phyloP scores from a whole-genome alignment of 176 grass and related monocot species.

The Panicum miliaceum region DNA sequence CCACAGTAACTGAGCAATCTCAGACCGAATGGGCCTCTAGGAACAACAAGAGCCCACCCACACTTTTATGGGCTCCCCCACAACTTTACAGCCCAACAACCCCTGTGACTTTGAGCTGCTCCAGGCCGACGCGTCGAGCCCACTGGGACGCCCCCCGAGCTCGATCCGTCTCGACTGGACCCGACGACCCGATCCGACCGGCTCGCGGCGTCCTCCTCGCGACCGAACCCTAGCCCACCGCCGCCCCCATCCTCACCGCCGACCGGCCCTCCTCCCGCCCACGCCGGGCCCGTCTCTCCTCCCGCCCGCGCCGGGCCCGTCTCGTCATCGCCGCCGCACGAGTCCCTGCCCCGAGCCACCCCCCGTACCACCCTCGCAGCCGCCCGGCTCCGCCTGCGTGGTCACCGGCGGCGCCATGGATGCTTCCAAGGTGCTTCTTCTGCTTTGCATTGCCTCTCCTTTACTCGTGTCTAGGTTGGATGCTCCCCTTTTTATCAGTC shows the following conservation, averaged over 20 bases:
- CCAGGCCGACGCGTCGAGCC: too few relatives aligned
- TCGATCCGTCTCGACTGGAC: neutral
- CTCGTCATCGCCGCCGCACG: neutral
- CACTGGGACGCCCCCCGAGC: too few relatives aligned
- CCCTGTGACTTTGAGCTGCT: neutral
- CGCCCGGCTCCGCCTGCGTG: neutral
- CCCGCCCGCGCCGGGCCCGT: neutral
- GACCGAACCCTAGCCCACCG: slow-evolving; percentile 27
- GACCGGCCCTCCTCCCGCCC: neutral
- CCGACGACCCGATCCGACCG: neutral
- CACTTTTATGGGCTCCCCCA: neutral
- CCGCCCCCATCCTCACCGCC: slow-evolving; percentile 16
- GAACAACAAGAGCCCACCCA: neutral
- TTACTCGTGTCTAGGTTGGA: neutral
- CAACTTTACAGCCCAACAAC: slow-evolving; percentile 34
- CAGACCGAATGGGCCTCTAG: neutral
- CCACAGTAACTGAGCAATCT: too few relatives aligned
- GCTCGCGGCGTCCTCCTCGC: neutral
- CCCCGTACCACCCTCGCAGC: too few relatives aligned
- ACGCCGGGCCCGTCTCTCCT: neutral
- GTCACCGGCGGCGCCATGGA: slow-evolving; percentile 15
- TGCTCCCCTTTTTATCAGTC: neutral
- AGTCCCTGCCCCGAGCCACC: too few relatives aligned
- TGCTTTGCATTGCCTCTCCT: neutral
- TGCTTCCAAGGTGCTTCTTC: neutral